Evolutionary conservation across 1,139 yeast genomes (phyloP), one percentile per base, ranked within the genome.

Genomic region (Protomyces inouyei): DNA sequence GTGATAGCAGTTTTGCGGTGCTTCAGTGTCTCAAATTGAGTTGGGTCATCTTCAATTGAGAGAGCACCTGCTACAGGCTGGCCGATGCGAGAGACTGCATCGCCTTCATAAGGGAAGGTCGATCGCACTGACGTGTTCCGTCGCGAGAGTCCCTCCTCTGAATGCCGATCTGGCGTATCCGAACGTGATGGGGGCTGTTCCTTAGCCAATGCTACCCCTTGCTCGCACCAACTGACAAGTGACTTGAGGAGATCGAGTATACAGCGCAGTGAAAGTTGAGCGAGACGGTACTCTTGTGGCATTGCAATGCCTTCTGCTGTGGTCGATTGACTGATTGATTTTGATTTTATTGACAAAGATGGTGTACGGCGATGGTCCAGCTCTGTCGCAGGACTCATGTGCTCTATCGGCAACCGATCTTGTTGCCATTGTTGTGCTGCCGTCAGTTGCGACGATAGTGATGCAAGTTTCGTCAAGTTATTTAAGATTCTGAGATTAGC

Each of bases 201-300:
- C 16, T 45, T 52, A 16, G 68, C 72, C 52, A 77, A 73, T 16
- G 78, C 76, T 60, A 83, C 75, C 1, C 90, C 92, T 68, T 87
- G 83, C 69, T 89, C 96, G 8, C 96, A 90, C 97, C 98, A 92
- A 1, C 90, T 81, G 71, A 88, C 81, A 57, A 93, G 79, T 0
- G 97, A 89, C 70, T 91, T 80, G 69, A 95, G 79, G 60, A 91
- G 87, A 2, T 93, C 89, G 18, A 92, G 95, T 55, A 91, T 81
- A 68, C 95, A 87, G 64, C 85, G 85, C 66, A 95, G 80, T 0
- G 98, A 83, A 0, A 86, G 83, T 82, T 91, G 85, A 71, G 92
- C 91, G 72, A 93, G 79, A 0, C 93, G 90, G 74, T 87, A 90
- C 68, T 90, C 97, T 45, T 85, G 76, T 3, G 95, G 95, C 72